Evolutionary conservation across 768 basidiomycete species (phyloP), one percentile per base, ranked within the genome.

Genomic region (Boletus rubroflammeus): DNA sequence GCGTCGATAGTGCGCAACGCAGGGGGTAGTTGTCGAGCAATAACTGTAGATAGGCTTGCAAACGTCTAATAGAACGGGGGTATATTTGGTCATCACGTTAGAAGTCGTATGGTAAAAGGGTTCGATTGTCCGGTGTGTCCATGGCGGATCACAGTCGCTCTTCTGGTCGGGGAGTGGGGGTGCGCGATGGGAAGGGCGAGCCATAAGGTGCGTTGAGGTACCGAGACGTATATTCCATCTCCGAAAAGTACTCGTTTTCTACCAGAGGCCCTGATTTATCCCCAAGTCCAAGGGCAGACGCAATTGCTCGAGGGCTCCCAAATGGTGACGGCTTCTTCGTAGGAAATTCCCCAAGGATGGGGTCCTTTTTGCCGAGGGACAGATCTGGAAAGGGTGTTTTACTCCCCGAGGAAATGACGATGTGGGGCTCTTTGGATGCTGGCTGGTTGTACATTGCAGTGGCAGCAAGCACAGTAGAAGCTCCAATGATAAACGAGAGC

Each of bases 371-470:
- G 47, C 74, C 71, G 42, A 81, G 64, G 8, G 81, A 77, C 1
- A 78, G 69, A 39, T 74, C 75, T 5, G 80, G 69, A 54, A 72
- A 76, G 5, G 75, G 69, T n/a, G 67, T 66, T 34, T 68, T 60
- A 23, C 63, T 50, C 44, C 72, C 74, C n/a, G 64, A 68, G 11
- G 73, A 72, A 14, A 55, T 60, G 53, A 68, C 61, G 29, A 72
- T 57, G 42, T 65, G 62, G 5, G 73, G 56, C 53, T 78, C 78
- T 55, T 67, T 69, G 23, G 76, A 60, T 49, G 51, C 15, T 2
- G 86, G 87, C 61, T 88, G 86, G 72, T 98, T 98, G 79, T 98
- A 99, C 80, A 96, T 84, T 81, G 88, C 94, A 5, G 96, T 99
- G 14, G 94, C 88, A 21, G 78, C 78, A 25, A 98, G 80, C 19